phyloP scores from a whole-genome alignment of 2,329 filamentous ascomycete genomes.

The Paecilomyces formosus region DNA sequence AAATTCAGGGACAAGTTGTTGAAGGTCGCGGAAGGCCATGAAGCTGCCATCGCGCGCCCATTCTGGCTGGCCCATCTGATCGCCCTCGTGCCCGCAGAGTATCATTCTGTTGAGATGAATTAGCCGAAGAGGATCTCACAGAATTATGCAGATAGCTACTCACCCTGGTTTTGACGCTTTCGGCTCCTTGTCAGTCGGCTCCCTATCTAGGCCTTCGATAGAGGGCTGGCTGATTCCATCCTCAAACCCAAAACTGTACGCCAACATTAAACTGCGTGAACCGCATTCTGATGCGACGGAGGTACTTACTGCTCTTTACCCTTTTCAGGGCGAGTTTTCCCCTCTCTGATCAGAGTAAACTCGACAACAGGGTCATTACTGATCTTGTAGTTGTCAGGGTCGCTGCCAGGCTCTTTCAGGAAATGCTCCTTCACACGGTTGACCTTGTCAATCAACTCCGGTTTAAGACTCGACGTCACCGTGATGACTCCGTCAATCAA shows the following conservation, averaged over 20 bases:
- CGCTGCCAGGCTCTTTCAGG: too few species aligned
- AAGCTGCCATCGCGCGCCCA: conserved; percentile 42
- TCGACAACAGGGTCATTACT: background rate
- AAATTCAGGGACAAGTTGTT: conserved; percentile 41
- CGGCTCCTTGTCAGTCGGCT: conserved; percentile 5
- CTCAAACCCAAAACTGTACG: conserved; percentile 34
- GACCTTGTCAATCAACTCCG: too few species aligned
- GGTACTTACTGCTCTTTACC: conserved; percentile 13
- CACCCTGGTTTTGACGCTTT: conserved; percentile 18
- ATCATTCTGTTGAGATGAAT: conserved; percentile 23
- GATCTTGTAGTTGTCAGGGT: background rate
- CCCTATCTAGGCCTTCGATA: conserved; percentile 23
- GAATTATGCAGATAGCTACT: conserved; percentile 1
- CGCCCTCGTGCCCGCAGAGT: conserved; percentile 30
- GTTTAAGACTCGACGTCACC: too few species aligned
- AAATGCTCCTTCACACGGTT: too few species aligned
- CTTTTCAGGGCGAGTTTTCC: background rate
- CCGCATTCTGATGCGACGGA: background rate
- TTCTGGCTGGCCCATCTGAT: conserved; percentile 17
- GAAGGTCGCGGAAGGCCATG: conserved; percentile 37
- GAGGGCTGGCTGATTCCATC: conserved; percentile 38
- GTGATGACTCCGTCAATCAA: too few species aligned
- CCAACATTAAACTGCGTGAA: background rate
- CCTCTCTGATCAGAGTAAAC: background rate
- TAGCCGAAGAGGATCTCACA: background rate